Evolutionary conservation across 192 early-diverging fungal species (phyloP).

Genomic region (Gigaspora rosea): DNA sequence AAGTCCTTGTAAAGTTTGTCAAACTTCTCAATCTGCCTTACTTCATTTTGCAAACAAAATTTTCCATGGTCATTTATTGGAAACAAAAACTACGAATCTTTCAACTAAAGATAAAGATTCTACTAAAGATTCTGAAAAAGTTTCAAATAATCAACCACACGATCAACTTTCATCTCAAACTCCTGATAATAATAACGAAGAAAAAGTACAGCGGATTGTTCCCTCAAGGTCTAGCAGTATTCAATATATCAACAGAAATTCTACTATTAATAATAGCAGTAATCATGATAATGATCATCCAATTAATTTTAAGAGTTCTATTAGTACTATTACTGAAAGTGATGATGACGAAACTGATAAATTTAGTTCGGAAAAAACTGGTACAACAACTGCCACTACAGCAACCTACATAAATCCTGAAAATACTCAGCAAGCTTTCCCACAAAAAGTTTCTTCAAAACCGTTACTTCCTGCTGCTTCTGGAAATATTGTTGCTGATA

Average conservation of each 20-base stretch:
- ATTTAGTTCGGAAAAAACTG: background rate
- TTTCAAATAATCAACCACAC: background rate
- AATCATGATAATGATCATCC: background rate
- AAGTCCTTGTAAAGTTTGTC: background rate
- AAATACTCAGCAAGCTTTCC: background rate
- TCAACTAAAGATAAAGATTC: background rate
- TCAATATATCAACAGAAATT: background rate
- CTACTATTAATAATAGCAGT: background rate
- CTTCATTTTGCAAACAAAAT: conserved; percentile 5
- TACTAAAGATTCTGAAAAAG: background rate
- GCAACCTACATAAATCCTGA: background rate
- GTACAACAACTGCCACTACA: background rate
- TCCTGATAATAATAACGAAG: background rate
- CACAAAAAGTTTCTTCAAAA: background rate
- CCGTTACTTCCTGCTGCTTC: background rate
- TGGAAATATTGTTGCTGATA: conserved; percentile 9
- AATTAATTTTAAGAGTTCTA: background rate
- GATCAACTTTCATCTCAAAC: background rate
- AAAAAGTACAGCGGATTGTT: background rate
- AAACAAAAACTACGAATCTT: background rate
- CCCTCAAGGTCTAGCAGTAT: background rate
- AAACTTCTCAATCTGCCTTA: background rate
- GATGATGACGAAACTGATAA: background rate
- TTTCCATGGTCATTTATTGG: background rate
- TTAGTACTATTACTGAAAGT: conserved; percentile 12